Percentiles rank a stretch among this genome's conserved stretches.
phyloP scores from a whole-genome alignment of 1,284 basidiomycete genomes.

The Irpex sp. region DNA sequence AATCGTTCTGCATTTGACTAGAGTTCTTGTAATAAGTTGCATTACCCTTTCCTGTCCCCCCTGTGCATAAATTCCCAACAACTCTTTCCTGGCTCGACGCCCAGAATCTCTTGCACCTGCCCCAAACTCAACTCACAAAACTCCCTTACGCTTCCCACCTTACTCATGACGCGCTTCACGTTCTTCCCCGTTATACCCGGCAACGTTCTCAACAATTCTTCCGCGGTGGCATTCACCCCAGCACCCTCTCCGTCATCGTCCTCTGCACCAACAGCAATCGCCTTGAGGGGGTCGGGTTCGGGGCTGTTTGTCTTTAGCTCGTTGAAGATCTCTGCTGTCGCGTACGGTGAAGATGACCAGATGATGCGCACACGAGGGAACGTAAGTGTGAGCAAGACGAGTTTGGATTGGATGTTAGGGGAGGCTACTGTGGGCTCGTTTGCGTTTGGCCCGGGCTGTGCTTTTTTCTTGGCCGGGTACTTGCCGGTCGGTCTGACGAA shows the following conservation, averaged over 20 bases:
- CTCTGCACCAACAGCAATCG: slow-evolving; percentile 79
- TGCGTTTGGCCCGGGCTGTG: slow-evolving; percentile 30
- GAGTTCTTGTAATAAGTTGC: background rate
- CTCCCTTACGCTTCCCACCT: slow-evolving; percentile 73
- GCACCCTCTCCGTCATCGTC: slow-evolving; percentile 62
- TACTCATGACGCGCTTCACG: slow-evolving; percentile 80
- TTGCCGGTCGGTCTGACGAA: slow-evolving; percentile 56
- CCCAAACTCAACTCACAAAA: slow-evolving; percentile 66
- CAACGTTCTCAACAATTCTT: slow-evolving; percentile 70
- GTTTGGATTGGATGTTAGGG: slow-evolving; percentile 78
- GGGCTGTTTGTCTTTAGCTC: slow-evolving; percentile 85
- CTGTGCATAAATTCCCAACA: slow-evolving; percentile 83
- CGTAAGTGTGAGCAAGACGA: slow-evolving; percentile 84
- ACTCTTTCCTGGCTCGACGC: slow-evolving; percentile 76
- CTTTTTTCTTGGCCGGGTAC: slow-evolving; percentile 51
- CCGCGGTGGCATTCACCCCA: slow-evolving; percentile 69
- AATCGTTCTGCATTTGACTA: background rate
- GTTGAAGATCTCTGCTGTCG: slow-evolving; percentile 88
- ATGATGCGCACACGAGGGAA: slow-evolving; percentile 93
- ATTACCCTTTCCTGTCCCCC: slow-evolving; percentile 42
- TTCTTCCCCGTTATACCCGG: slow-evolving; percentile 87
- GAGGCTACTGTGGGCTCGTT: slow-evolving; percentile 34
- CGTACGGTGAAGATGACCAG: slow-evolving; percentile 95
- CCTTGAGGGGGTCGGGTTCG: slow-evolving; percentile 79
- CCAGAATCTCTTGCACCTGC: slow-evolving; percentile 75